A percentile compares a stretch with the other conserved stretches of the same genome.
Conservation (phyloP, 73 alveolate genomes). For the Tetrahymena borealis region DNA sequence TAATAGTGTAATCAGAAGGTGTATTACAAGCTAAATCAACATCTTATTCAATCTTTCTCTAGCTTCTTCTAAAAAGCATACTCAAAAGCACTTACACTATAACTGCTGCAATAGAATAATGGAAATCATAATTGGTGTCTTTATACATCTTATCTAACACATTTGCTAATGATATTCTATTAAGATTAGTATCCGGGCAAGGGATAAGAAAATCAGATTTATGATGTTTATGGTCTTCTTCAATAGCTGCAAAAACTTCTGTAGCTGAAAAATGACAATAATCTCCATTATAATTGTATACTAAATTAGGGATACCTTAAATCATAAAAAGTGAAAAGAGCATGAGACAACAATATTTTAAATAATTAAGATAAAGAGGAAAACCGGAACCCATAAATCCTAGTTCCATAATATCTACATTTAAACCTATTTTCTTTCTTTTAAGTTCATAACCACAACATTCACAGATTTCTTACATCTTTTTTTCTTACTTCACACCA, state of each 20-base stretch:
- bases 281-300: conserved; percentile 27
- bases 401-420: conserved; percentile 33
- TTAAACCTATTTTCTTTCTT: conserved; percentile 16
- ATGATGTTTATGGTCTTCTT: conserved; percentile 9
- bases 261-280: conserved; percentile 4
- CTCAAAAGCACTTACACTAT: conserved; percentile 24
- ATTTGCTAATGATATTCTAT: neutral
- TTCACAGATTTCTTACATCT: neutral
- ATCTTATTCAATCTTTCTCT: conserved; percentile 25
- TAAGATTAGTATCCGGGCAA: neutral
- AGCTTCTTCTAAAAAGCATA: conserved; percentile 26
- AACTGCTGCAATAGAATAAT: conserved; percentile 24
- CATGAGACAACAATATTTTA: conserved; percentile 25
- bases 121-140: conserved; percentile 6
- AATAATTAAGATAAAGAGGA: conserved; percentile 27
- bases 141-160: conserved; percentile 4
- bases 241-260: neutral
- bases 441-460: conserved; percentile 40
- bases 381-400: conserved; percentile 43
- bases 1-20: conserved; percentile 40
- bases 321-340: conserved; percentile 19
- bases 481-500: neutral
- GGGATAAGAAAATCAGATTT: neutral
- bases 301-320: conserved; percentile 29
- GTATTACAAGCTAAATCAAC: conserved; percentile 24